Base-by-base conservation (phyloP, 768 basidiomycete genomes). In the Phylloporus sp. region DNA sequence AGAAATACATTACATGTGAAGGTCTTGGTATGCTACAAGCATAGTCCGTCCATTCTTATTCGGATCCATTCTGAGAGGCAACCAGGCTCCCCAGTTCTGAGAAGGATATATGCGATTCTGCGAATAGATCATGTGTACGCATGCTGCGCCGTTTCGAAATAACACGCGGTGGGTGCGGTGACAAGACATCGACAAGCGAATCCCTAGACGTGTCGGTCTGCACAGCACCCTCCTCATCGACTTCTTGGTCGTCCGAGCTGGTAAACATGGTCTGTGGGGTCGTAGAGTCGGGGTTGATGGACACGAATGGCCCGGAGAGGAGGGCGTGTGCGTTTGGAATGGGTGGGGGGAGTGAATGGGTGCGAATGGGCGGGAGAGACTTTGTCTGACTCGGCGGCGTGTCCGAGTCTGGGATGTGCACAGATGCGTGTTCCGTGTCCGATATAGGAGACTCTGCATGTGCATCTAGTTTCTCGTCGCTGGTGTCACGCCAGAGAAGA, bases 51-150 rank as follows among this genome's bases (percentile, higher is more conserved):
- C 11, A 34, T 7, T 18, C 18, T 41, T 8, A 44, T 23, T 49
- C 26, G 11, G 36, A 22, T 5, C 39, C 56, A 16, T 45, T 9
- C 4, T 50, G n/a, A 0, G 64, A 41, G 13, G 55, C 53, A 12
- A 64, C 42, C 51, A 64, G n/a, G 45, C 42, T 67, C 12, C 64
- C 64, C 7, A 65, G 62, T 8, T 65, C 65, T 0, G 64, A 20
- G 29, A 65, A 65, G 0, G 64, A 65, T 1, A 65, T 59, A 26
- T 64, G 65, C 0, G 65, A 67, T 27, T 53, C 44, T 9, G 65
- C 59, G 22, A 67, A 65, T 7, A 59, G 7, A 18, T 65, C 64
- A 16, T 66, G 64, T 4, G 56, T 52, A 16, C 64, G 62, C 46
- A 66, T 3, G 15, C 59, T 64, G 29, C 36, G 55, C 10, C 57